phyloP scores from a whole-genome alignment of 306 rosid species.

The Astragalus glycyphyllos region DNA sequence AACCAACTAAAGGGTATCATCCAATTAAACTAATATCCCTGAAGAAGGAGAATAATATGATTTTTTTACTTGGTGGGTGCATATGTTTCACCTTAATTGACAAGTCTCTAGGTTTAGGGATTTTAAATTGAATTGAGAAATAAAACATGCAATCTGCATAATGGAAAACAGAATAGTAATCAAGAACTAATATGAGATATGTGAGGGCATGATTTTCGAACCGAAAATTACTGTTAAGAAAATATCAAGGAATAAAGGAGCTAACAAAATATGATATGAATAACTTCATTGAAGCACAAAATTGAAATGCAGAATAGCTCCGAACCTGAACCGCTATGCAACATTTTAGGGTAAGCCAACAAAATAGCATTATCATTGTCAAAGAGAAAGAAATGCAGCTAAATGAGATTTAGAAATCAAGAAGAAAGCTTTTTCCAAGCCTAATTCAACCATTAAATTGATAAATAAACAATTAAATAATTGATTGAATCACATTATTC shows the following conservation, averaged over 20 bases:
- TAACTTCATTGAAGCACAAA: neutral
- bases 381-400: slow-evolving; percentile 20
- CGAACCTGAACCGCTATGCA: neutral
- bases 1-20: too few relatives aligned
- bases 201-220: neutral
- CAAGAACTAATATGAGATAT: too few relatives aligned
- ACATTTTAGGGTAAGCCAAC: slow-evolving; percentile 6
- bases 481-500: neutral
- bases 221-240: too few relatives aligned
- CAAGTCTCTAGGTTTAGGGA: neutral
- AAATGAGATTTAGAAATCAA: slow-evolving; percentile 5
- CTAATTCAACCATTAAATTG: slow-evolving; percentile 7
- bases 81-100: neutral
- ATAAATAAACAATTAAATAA: neutral
- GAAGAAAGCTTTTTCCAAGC: neutral
- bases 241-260: neutral
- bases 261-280: neutral
- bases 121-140: slow-evolving; percentile 16
- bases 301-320: neutral
- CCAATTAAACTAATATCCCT: too few relatives aligned
- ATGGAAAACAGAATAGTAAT: too few relatives aligned
- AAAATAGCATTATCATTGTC: slow-evolving; percentile 7
- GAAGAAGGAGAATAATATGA: too few relatives aligned
- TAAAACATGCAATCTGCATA: too few relatives aligned
- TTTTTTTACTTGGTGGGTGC: neutral